Percentiles rank a stretch among this genome's conserved stretches.
Evolutionary conservation across 352 stramenopile genomes (phyloP).

Genomic region (Globisporangium yorkense): DNA sequence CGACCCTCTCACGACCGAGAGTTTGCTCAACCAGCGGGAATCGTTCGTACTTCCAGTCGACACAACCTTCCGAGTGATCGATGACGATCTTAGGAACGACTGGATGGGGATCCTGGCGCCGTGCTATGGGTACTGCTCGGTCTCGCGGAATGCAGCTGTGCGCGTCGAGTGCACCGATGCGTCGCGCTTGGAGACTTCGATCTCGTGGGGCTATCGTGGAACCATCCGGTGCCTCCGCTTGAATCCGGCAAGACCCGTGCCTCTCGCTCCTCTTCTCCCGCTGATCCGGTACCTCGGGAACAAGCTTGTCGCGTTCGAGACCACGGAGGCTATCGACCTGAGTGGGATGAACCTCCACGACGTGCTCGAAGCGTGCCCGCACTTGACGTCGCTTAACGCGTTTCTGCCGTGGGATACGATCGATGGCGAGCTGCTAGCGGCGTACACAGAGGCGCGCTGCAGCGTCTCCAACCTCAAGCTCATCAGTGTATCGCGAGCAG

Average conservation of each 20-base stretch:
- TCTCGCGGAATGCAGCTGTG: neutral
- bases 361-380: neutral
- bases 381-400: neutral
- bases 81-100: neutral
- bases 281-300: constrained; percentile 1
- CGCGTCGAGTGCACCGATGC: neutral
- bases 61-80: constrained; percentile 1
- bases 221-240: neutral
- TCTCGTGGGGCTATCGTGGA: neutral
- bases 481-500: neutral
- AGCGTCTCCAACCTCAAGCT: neutral
- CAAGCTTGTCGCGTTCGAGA: neutral
- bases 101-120: neutral
- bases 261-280: neutral
- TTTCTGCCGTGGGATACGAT: neutral
- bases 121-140: neutral
- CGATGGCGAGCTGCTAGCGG: neutral
- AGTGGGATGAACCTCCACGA: neutral
- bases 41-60: neutral
- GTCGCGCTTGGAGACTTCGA: neutral
- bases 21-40: neutral
- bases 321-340: neutral
- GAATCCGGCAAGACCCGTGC: neutral
- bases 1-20: neutral
- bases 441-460: neutral